A percentile compares a stretch with the other conserved stretches of the same genome.
phyloP scores from a whole-genome alignment of 2,329 filamentous ascomycete species.

The Cytospora piceicola region DNA sequence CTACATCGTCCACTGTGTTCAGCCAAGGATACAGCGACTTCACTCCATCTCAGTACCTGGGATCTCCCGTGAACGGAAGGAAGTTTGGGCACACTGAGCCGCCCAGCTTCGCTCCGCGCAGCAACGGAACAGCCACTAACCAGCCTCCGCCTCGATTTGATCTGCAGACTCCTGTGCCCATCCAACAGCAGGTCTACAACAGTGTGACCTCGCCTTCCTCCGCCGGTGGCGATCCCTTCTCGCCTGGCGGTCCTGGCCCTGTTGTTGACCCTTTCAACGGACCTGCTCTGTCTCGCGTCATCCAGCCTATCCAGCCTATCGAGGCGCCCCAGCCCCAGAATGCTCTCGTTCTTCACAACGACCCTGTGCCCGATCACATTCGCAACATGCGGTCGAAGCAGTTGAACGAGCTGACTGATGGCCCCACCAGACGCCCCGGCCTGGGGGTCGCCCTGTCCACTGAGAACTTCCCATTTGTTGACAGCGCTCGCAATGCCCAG shows the following conservation, averaged over 20 bases:
- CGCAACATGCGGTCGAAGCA: constrained; percentile 41
- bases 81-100: constrained; percentile 43
- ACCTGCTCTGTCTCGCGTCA: constrained; percentile 13
- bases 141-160: constrained; percentile 46
- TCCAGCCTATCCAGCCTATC: constrained; percentile 31
- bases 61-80: background rate
- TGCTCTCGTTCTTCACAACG: constrained; percentile 14
- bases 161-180: constrained; percentile 26
- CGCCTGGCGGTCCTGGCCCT: background rate
- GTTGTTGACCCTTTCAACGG: constrained; percentile 27
- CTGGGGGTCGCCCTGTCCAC: constrained; percentile 43
- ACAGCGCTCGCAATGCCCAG: constrained; percentile 41
- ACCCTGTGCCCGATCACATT: constrained; percentile 32
- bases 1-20: background rate
- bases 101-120: constrained; percentile 47
- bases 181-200: constrained; percentile 15
- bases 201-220: constrained; percentile 6
- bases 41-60: background rate
- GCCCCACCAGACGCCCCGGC: constrained; percentile 41
- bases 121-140: constrained; percentile 34
- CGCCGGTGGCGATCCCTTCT: background rate
- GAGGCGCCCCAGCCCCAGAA: constrained; percentile 11
- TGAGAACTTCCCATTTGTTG: constrained; percentile 52
- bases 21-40: background rate
- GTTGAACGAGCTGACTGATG: constrained; percentile 44